Base-by-base conservation (phyloP, 2,329 filamentous ascomycete genomes). In the Talaromyces sp. region DNA sequence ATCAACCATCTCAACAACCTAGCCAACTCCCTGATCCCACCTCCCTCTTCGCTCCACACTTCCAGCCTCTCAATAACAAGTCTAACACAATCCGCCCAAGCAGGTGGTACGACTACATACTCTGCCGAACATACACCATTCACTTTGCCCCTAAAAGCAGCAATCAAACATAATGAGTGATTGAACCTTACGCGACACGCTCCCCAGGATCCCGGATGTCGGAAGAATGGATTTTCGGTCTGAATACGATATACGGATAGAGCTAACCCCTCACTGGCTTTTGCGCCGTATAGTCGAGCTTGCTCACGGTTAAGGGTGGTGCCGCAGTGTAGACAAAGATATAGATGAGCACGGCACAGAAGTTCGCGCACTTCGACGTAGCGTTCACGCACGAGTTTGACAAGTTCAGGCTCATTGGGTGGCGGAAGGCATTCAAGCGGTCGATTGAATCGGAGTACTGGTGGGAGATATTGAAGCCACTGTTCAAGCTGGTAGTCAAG, bases 171-270 rank as follows among this genome's bases (percentile, higher is more conserved):
- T 25, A 71, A 58, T 34, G 70, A 70, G 60, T 72, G 70, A 53
- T 72, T 72, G 29, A 72, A 72, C n/a, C 70, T 68, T 15, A 72
- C 70, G 19, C 70, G 68, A 64, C 70, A 72, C 11, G 70, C 70
- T 38, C 70, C 70, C 70, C 70, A 72, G 19, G 70, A 71, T 19
- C 70, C 70, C 17, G 70, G 70, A 61, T 72, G 70, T 45, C 70
- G 67, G 63, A 72, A 72, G 40, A 71, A 72, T 47, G 70, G 70
- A 47, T 70, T 69, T 43, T 72, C 70, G 17, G 68, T 70, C 31
- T 71, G 69, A n/a, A 71, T 71, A n/a, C 70, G 70, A 67, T 72
- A 72, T 2, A 71, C 66, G 8, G 70, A 67, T 34, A 72, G 59
- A 6, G 49, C 67, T 7, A 72, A 58, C 11, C 69, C 68, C 59